These are phyloP conservation scores for Epithele typhae DNA, from an alignment of 768 basidiomycete genomes.

Conservation along the genomic window DNA sequence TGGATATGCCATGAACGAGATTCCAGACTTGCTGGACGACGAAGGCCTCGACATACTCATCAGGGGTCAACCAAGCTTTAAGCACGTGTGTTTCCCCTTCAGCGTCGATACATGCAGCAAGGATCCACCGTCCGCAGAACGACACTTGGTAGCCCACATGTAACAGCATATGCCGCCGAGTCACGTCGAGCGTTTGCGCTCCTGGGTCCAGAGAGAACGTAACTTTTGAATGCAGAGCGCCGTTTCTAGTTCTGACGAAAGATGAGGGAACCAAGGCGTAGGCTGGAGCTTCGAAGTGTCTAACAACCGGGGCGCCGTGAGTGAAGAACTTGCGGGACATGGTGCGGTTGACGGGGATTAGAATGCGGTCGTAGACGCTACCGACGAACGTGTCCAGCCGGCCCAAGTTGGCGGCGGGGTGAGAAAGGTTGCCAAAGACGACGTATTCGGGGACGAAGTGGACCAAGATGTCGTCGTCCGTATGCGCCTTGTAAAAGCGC, in stretches of 20 bases:
- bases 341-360: conserved; percentile 52
- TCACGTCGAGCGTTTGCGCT: conserved; percentile 41
- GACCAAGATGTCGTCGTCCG: conserved; percentile 51
- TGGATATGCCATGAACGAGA: conserved; percentile 58
- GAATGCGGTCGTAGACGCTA: conserved; percentile 70
- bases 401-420: conserved; percentile 36
- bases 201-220: conserved; percentile 37
- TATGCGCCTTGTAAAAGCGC: conserved; percentile 45
- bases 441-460: conserved; percentile 72
- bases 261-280: conserved; percentile 40
- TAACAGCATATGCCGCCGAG: conserved; percentile 57
- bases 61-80: conserved; percentile 59
- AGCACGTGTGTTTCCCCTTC: conserved; percentile 71
- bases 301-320: conserved; percentile 34
- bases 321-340: conserved; percentile 51
- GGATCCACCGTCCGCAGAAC: conserved; percentile 68
- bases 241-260: conserved; percentile 24
- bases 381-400: conserved; percentile 49
- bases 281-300: conserved; percentile 60
- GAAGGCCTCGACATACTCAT: conserved; percentile 38
- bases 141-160: conserved; percentile 75
- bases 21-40: conserved; percentile 64
- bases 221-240: conserved; percentile 19
- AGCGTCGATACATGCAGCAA: conserved; percentile 73
- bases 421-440: conserved; percentile 44